A percentile compares a stretch with the other conserved stretches of the same genome.
These are phyloP conservation scores for Colletotrichum tanaceti DNA, from an alignment of 2,329 filamentous ascomycete genomes.

Conservation along the genomic window DNA sequence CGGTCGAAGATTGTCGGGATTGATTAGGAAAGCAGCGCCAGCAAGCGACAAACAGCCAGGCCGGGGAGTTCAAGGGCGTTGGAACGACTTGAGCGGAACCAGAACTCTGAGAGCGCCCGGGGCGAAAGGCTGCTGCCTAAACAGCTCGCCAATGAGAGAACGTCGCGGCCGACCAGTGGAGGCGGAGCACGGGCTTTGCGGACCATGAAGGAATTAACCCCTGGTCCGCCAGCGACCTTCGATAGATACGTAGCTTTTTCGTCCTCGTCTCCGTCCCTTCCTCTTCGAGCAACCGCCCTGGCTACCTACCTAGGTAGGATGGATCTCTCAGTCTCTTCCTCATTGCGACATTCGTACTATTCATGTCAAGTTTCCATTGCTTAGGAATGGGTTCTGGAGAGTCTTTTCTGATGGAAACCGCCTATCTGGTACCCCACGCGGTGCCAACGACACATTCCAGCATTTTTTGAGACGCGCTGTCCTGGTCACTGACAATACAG, in stretches of 20 bases:
- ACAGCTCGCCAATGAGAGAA: conserved; percentile 39
- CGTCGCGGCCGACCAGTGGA: conserved; percentile 44
- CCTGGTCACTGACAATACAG: conserved; percentile 27
- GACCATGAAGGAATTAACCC: conserved; percentile 33
- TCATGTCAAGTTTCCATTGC: conserved; percentile 1
- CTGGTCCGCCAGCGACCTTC: conserved; percentile 13
- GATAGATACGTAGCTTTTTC: neutral
- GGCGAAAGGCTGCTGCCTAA: conserved; percentile 50
- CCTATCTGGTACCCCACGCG: conserved; percentile 1
- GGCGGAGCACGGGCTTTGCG: conserved; percentile 44
- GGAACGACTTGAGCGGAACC: conserved; percentile 27
- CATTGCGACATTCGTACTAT: no score
- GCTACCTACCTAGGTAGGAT: no score
- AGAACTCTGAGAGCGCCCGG: conserved; percentile 42
- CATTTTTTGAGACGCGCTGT: conserved; percentile 16
- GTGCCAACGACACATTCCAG: conserved; percentile 1
- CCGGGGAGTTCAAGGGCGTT: conserved; percentile 6
- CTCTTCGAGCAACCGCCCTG: neutral
- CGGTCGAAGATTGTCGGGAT: conserved; percentile 32
- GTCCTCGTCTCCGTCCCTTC: neutral
- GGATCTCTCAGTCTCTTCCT: no score
- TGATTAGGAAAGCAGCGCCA: conserved; percentile 41
- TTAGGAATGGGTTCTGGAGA: conserved; percentile 9
- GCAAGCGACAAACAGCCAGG: neutral
- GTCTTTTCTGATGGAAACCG: neutral